These are phyloP conservation scores for Heterobasidion irregulare DNA, from an alignment of 1,284 basidiomycete species.

Conservation along the genomic window DNA sequence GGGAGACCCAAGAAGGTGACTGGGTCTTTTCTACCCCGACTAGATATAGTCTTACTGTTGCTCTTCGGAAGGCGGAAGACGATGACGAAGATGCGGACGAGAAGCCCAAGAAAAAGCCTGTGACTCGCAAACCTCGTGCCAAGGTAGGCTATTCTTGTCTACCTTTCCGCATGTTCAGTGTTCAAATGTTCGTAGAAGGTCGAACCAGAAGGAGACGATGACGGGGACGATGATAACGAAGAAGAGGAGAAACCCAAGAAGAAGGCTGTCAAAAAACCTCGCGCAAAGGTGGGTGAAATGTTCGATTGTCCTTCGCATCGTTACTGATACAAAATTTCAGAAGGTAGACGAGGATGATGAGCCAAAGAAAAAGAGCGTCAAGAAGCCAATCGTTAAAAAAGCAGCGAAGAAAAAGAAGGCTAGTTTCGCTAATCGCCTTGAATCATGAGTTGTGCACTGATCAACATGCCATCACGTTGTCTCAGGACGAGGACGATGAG, in stretches of 20 bases:
- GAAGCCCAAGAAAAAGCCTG: constrained; percentile 17
- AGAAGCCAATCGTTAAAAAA: constrained; percentile 22
- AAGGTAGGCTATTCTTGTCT: constrained; percentile 22
- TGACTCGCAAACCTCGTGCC: constrained; percentile 28
- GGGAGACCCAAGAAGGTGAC: constrained; percentile 25
- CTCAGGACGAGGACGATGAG: constrained; percentile 15
- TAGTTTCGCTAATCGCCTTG: background rate
- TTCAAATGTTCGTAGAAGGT: constrained; percentile 22
- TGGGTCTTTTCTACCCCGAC: background rate
- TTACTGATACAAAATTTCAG: constrained; percentile 11
- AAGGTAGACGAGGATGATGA: constrained; percentile 30
- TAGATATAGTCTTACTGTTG: background rate
- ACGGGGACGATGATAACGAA: constrained; percentile 13
- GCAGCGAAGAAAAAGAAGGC: constrained; percentile 22
- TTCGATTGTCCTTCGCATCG: background rate
- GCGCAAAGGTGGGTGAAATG: background rate
- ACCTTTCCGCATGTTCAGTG: background rate
- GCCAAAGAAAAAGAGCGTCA: constrained; percentile 18
- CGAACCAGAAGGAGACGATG: constrained; percentile 19
- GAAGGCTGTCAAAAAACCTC: constrained; percentile 23
- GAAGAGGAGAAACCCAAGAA: constrained; percentile 27
- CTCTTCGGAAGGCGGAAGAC: constrained; percentile 18
- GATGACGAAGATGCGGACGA: constrained; percentile 24
- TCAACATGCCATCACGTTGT: background rate
- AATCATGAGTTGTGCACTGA: background rate